phyloP scores from a whole-genome alignment of 768 basidiomycete species.

The Boletus subparvulus region DNA sequence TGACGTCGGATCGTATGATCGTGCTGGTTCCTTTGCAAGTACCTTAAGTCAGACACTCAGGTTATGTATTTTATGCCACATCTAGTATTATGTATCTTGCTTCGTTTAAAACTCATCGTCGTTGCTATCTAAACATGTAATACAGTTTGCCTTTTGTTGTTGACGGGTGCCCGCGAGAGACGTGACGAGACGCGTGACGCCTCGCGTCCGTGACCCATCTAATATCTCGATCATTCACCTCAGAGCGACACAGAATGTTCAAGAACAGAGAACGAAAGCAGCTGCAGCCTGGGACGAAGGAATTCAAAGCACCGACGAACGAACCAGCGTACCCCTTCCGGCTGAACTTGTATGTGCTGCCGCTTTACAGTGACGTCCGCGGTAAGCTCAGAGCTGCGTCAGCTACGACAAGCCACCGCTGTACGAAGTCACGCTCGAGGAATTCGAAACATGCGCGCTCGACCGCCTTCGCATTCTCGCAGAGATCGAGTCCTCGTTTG shows the following conservation, averaged over 20 bases:
- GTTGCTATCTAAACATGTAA: slow-evolving; percentile 18
- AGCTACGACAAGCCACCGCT: slow-evolving; percentile 88
- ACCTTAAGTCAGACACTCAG: slow-evolving; percentile 20
- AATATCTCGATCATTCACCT: not conserved
- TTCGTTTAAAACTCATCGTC: slow-evolving; percentile 7
- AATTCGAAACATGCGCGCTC: slow-evolving; percentile 90
- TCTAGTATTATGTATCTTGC: slow-evolving; percentile 27
- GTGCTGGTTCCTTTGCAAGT: slow-evolving; percentile 13
- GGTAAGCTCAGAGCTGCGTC: slow-evolving; percentile 6
- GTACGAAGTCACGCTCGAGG: slow-evolving; percentile 89
- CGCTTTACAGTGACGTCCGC: not conserved
- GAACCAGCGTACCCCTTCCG: slow-evolving; percentile 54
- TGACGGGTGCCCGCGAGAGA: not conserved
- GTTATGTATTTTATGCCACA: slow-evolving; percentile 33
- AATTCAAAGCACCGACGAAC: not conserved
- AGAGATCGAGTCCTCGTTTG: slow-evolving; percentile 87
- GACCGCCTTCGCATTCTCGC: slow-evolving; percentile 84
- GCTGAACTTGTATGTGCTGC: slow-evolving; percentile 71
- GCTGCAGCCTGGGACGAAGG: not conserved
- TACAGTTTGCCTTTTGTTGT: not conserved
- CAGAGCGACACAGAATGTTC: slow-evolving; percentile 18
- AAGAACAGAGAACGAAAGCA: slow-evolving; percentile 12
- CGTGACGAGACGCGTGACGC: slow-evolving; percentile 28
- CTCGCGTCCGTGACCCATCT: slow-evolving; percentile 22
- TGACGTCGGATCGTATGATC: slow-evolving; percentile 11